These are phyloP conservation scores for Strobilomyces dryophilus DNA, from an alignment of 768 basidiomycete species.

Conservation along the genomic window DNA sequence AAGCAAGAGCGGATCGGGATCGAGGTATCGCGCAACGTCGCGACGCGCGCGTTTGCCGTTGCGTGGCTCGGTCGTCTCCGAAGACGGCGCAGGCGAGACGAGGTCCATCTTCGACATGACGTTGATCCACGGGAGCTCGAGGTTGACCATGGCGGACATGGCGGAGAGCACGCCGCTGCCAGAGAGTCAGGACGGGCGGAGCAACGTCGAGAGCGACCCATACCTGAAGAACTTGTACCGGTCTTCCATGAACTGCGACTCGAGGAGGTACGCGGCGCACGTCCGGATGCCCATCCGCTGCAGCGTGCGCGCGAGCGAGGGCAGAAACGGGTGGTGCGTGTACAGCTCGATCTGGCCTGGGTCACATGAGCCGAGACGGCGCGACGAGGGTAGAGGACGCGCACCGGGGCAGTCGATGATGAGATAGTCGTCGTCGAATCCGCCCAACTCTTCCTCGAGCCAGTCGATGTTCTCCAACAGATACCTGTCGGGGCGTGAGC, in stretches of 20 bases:
- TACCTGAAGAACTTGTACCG: constrained; percentile 96
- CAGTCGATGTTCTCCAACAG: constrained; percentile 96
- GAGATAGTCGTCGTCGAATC: constrained; percentile 94
- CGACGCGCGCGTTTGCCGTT: constrained; percentile 70
- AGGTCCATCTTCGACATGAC: constrained; percentile 99
- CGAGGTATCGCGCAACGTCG: constrained; percentile 92
- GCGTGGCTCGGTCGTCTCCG: constrained; percentile 47
- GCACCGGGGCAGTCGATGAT: constrained; percentile 88
- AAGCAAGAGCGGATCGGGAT: constrained; percentile 90
- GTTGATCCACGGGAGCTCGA: constrained; percentile 96
- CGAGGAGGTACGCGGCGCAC: constrained; percentile 90
- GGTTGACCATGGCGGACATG: constrained; percentile 98
- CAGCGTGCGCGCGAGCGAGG: constrained; percentile 77
- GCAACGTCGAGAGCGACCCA: background rate
- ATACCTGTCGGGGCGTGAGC: constrained; percentile 55
- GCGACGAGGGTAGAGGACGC: constrained; percentile 9
- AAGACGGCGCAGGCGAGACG: constrained; percentile 45
- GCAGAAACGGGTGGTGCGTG: constrained; percentile 96
- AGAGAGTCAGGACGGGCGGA: constrained; percentile 4
- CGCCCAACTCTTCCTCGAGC: constrained; percentile 94
- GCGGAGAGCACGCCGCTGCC: constrained; percentile 85
- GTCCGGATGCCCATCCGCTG: constrained; percentile 75
- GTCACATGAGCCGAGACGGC: constrained; percentile 2
- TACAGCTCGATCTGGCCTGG: constrained; percentile 97
- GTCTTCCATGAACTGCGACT: constrained; percentile 99